phyloP scores from a whole-genome alignment of 176 grass and related monocot species.

The Lolium multiflorum region DNA sequence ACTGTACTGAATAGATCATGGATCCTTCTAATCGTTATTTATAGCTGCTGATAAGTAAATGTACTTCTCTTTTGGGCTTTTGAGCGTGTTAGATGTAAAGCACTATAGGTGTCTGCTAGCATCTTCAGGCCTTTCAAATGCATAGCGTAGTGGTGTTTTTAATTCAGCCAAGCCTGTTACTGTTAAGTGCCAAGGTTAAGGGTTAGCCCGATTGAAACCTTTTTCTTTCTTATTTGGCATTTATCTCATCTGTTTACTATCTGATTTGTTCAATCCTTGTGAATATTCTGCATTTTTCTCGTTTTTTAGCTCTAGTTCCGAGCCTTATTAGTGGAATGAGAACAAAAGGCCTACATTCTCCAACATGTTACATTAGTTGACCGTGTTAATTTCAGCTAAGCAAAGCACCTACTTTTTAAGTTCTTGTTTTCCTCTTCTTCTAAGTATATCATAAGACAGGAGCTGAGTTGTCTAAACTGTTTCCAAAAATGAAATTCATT shows the following conservation, averaged over 20 bases:
- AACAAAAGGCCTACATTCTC: not conserved
- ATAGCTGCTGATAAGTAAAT: slow-evolving; percentile 10
- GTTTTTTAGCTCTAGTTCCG: not conserved
- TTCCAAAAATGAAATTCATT: not conserved
- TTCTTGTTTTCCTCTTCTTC: not conserved
- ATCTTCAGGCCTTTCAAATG: not conserved
- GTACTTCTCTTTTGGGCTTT: not conserved
- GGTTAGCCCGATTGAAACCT: not conserved
- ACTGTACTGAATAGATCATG: not conserved
- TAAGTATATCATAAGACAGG: not conserved
- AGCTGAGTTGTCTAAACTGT: not conserved
- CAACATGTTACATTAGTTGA: not conserved
- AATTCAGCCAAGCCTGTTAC: not conserved
- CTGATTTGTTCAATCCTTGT: not conserved
- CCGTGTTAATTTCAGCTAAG: not conserved
- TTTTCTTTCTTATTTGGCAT: not conserved
- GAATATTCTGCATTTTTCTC: not conserved
- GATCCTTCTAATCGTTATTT: not conserved
- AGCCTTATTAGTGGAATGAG: not conserved
- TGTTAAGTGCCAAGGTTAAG: not conserved
- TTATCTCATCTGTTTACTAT: not conserved
- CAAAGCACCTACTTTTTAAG: not conserved
- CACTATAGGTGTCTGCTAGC: not conserved
- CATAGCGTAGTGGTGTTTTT: not conserved
- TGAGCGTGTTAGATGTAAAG: not conserved